Conservation (phyloP, 106 monocot species). For the Alisma plantagoaquatica region DNA sequence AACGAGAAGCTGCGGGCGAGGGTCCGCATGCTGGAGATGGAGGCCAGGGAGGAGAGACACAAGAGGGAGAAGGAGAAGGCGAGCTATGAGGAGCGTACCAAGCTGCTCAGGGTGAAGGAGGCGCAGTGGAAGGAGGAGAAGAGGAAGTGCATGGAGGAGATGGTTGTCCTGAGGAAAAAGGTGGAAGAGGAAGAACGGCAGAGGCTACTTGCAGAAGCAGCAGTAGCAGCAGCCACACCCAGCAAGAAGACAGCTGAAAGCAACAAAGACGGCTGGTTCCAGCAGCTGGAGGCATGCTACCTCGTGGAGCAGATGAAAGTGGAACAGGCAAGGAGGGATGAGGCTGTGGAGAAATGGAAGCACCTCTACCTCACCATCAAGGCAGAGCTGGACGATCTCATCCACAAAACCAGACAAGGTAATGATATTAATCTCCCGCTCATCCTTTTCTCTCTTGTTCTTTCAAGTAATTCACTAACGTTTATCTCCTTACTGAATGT, state of each 20-base stretch:
- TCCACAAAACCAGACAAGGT: constrained; percentile 51
- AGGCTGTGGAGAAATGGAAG: constrained; percentile 50
- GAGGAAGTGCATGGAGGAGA: constrained; percentile 32
- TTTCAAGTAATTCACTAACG: no score
- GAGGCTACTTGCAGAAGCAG: constrained; percentile 20
- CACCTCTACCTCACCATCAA: constrained; percentile 64
- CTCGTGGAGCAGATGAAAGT: constrained; percentile 38
- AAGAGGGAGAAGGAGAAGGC: not conserved
- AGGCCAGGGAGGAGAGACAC: constrained; percentile 21
- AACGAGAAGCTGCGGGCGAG: constrained; percentile 14
- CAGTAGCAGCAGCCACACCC: no score
- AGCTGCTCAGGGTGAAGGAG: constrained; percentile 14
- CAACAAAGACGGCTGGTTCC: constrained; percentile 8
- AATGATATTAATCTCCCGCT: no score
- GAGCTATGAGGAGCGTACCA: no score
- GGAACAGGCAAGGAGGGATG: no score
- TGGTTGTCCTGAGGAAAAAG: constrained; percentile 17
- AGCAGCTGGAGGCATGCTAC: constrained; percentile 13
- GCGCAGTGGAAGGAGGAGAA: constrained; percentile 19
- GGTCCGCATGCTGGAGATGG: constrained; percentile 20
- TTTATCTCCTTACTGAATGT: no score
- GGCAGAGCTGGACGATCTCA: constrained; percentile 61
- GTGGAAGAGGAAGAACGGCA: constrained; percentile 30
- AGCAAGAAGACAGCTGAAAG: constrained; percentile 5
- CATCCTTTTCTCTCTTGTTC: no score